phyloP scores from a whole-genome alignment of 2,329 filamentous ascomycete genomes.

The Fusarium nematophilum region DNA sequence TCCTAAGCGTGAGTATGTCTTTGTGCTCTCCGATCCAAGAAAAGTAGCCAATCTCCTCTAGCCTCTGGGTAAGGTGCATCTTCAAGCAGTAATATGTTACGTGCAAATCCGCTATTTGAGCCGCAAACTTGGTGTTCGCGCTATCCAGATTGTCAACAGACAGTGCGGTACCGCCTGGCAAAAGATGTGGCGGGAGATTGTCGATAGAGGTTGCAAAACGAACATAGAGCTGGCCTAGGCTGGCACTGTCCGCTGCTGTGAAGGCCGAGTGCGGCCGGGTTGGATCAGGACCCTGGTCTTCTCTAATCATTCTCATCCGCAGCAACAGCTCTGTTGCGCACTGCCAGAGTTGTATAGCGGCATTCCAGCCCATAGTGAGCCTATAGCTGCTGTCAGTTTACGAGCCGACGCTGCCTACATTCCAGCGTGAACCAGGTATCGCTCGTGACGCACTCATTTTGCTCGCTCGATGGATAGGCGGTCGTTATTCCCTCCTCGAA shows the following conservation, averaged over 20 bases:
- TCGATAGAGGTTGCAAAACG: neutral
- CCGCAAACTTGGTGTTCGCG: neutral
- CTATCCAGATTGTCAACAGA: neutral
- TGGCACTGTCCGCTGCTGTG: neutral
- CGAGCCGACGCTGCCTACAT: too few relatives aligned
- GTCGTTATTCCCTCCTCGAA: neutral
- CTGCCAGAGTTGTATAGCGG: neutral
- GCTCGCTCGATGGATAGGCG: neutral
- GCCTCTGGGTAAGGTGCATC: conserved; percentile 38
- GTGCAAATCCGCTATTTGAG: neutral
- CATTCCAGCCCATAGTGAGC: neutral
- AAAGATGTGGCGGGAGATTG: neutral
- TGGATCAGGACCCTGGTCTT: too few relatives aligned
- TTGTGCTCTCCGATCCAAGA: conserved; percentile 4
- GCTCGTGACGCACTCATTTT: neutral
- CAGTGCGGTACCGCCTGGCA: neutral
- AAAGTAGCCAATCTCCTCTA: conserved; percentile 17
- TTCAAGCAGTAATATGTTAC: conserved; percentile 14
- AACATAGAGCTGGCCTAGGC: neutral
- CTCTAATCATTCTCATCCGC: too few relatives aligned
- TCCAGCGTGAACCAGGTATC: neutral
- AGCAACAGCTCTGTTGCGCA: neutral
- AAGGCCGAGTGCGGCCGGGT: neutral
- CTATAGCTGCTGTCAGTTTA: neutral
- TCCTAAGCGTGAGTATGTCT: conserved; percentile 31